phyloP scores from a whole-genome alignment of 192 early-diverging fungal species.

The Backusella tuberculispora region DNA sequence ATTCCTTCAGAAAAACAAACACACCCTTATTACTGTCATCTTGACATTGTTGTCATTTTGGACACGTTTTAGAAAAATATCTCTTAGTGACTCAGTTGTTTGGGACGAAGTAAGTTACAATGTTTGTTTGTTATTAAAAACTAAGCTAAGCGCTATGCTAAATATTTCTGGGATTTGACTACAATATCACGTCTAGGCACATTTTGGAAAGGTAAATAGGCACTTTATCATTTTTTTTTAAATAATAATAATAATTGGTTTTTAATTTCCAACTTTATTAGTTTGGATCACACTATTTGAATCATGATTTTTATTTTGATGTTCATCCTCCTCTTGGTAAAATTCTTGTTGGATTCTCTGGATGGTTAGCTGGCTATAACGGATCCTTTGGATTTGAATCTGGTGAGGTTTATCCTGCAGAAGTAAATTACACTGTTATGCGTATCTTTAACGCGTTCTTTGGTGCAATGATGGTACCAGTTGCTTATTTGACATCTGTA shows the following conservation, averaged over 20 bases:
- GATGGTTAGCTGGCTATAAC: constrained; percentile 84
- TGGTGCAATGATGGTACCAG: constrained; percentile 86
- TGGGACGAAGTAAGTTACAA: constrained; percentile 71
- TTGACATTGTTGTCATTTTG: constrained; percentile 68
- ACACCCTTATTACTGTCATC: constrained; percentile 49
- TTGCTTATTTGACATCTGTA: constrained; percentile 87
- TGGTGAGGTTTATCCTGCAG: constrained; percentile 72
- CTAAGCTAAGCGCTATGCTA: background rate
- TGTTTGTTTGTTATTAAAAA: background rate
- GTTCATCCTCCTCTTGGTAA: constrained; percentile 99
- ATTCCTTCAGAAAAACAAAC: constrained; percentile 52
- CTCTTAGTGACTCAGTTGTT: constrained; percentile 61
- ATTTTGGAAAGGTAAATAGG: constrained; percentile 59
- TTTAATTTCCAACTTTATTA: constrained; percentile 41
- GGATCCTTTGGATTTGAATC: constrained; percentile 88
- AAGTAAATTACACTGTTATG: constrained; percentile 90
- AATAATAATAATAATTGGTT: background rate
- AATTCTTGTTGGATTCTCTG: constrained; percentile 90
- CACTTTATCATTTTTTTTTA: background rate
- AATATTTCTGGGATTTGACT: background rate
- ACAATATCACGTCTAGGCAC: constrained; percentile 37
- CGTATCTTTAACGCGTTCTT: constrained; percentile 87
- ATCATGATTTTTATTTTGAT: constrained; percentile 94
- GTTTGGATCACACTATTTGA: constrained; percentile 95
- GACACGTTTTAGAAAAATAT: constrained; percentile 69